Evolutionary conservation across 495 filamentous ascomycete species (phyloP), one percentile per base, ranked within the genome.

Genomic region (Pseudomonodictys pantanalensis): DNA sequence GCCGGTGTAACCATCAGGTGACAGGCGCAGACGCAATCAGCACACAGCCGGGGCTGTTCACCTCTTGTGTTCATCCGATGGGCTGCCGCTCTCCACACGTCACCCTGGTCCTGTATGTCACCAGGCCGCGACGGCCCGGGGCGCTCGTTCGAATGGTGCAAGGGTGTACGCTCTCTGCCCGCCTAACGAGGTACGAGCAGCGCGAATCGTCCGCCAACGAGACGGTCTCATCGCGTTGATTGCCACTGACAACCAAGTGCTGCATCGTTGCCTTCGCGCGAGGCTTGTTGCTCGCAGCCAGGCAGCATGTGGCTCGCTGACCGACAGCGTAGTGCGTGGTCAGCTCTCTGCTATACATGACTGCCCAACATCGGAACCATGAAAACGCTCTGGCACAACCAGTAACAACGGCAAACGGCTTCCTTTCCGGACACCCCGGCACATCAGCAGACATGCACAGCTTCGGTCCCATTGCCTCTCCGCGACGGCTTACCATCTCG

Each of bases 121-220:
- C 50, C 55, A 61, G 51, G 42, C 43, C 58, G 58, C 58, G 32
- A 52, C 55, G 55, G 55, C 22, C 48, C 58, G 58, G 49, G 50
- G 35, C 58, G 58, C 58, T 55, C 49, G 20, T 24, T 49, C 55
- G 48, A 42, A 22, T 51, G 35, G 24, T 25, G 55, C 24, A 22
- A 44, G 51, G 39, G 55, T 44, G 33, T 58, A 30, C 12, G 17
- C 8, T 23, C 12, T 17, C 23, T 17, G 45, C 23, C 12, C 4
- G 38, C 38, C 38, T 15, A 15, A 15, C 38, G 38, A 41, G 38
- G 38, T 18, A 12, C 47, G 24, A 23, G 32, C 11, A 23, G 17
- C 18, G 3, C 24, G n/a, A 30, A 12, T 50, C 47, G 29, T 23
- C 47, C 29, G 29, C 28, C n/a, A 15, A 6, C 2, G 3, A 29